Conservation (phyloP, 352 stramenopile genomes). For the Globisporangium spinosum region DNA sequence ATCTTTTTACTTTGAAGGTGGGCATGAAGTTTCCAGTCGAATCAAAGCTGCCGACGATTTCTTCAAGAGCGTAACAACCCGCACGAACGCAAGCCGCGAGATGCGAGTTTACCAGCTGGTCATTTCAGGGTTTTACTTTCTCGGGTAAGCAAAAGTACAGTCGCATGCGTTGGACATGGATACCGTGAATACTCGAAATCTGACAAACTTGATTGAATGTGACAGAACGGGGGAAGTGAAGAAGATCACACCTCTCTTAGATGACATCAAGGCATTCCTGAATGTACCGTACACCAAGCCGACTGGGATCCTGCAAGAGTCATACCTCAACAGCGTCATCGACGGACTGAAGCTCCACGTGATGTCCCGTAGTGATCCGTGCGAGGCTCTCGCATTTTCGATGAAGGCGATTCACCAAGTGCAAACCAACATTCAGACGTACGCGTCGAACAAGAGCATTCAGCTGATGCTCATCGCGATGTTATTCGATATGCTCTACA, state of each 20-base stretch:
- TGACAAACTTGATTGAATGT: background rate
- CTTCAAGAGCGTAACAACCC: slow-evolving; percentile 27
- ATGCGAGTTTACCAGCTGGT: slow-evolving; percentile 59
- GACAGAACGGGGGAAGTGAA: slow-evolving; percentile 40
- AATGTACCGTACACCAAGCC: slow-evolving; percentile 8
- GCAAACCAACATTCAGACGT: slow-evolving; percentile 47
- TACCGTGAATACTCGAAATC: background rate
- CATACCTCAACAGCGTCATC: slow-evolving; percentile 54
- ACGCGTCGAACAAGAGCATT: slow-evolving; percentile 30
- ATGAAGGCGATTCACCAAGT: slow-evolving; percentile 47
- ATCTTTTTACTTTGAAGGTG: slow-evolving; percentile 29
- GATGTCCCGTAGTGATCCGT: slow-evolving; percentile 38
- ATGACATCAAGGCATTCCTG: slow-evolving; percentile 33
- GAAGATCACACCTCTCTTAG: slow-evolving; percentile 38
- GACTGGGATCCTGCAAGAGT: slow-evolving; percentile 22
- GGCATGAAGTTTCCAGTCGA: slow-evolving; percentile 28
- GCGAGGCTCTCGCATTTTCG: slow-evolving; percentile 41
- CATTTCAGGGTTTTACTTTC: slow-evolving; percentile 46
- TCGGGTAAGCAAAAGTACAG: slow-evolving; percentile 31
- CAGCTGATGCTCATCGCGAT: slow-evolving; percentile 47
- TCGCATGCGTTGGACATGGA: background rate
- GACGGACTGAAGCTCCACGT: slow-evolving; percentile 41
- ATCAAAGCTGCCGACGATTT: slow-evolving; percentile 45
- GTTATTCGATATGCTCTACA: slow-evolving; percentile 67
- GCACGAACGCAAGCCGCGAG: slow-evolving; percentile 27